These are phyloP conservation scores for Gossypium lobatum DNA, from an alignment of 441 rosid species.

Conservation along the genomic window DNA sequence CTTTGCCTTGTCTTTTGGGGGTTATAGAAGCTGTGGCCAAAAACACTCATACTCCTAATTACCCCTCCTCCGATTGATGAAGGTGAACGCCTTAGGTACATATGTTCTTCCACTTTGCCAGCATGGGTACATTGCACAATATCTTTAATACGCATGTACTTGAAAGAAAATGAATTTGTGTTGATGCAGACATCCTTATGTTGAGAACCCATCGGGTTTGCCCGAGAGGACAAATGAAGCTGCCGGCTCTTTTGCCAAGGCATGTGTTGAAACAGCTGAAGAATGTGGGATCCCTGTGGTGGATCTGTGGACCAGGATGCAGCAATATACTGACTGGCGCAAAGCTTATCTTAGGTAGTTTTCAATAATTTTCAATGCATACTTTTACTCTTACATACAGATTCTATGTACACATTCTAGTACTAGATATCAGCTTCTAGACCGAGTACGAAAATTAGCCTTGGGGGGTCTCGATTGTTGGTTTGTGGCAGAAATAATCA, in stretches of 20 bases:
- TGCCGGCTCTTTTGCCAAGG: slow-evolving; percentile 61
- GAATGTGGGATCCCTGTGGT: slow-evolving; percentile 45
- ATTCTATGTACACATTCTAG: not conserved
- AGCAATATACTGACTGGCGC: slow-evolving; percentile 52
- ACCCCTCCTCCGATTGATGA: slow-evolving; percentile 89
- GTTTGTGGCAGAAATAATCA: too few species aligned
- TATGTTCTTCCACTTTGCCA: slow-evolving; percentile 7
- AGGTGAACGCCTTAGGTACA: slow-evolving; percentile 65
- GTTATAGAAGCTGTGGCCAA: slow-evolving; percentile 59
- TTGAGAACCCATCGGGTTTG: slow-evolving; percentile 47
- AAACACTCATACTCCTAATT: slow-evolving; percentile 45
- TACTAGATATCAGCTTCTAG: not conserved
- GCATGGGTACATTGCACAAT: not conserved
- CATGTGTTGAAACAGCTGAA: slow-evolving; percentile 44
- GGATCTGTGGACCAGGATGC: slow-evolving; percentile 79
- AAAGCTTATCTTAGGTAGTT: slow-evolving; percentile 49
- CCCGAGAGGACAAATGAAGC: slow-evolving; percentile 84
- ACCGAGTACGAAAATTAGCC: not conserved
- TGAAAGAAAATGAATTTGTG: not conserved
- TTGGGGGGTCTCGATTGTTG: too few species aligned
- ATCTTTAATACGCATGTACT: not conserved
- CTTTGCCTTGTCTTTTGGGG: not conserved
- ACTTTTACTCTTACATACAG: not conserved
- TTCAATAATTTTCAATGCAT: not conserved
- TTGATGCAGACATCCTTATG: slow-evolving; percentile 51